A percentile compares a stretch with the other conserved stretches of the same genome.
Conservation (phyloP, 306 rosid genomes). For the Dryas octopetala region DNA sequence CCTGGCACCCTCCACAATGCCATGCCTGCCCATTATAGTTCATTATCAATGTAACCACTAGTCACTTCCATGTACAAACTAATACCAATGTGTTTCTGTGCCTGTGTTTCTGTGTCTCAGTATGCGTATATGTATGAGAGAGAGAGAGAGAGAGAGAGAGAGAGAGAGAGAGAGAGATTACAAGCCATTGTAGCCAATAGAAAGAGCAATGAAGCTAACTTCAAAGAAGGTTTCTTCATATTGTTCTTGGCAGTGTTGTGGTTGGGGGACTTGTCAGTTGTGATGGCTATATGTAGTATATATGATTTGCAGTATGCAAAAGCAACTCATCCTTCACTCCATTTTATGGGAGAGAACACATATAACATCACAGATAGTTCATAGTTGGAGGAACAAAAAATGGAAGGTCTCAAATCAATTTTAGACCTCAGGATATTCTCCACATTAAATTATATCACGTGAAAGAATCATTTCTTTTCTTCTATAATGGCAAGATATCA, state of each 20-base stretch:
- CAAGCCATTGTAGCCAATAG: slow-evolving; percentile 5
- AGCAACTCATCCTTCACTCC: not conserved
- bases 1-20: slow-evolving; percentile 6
- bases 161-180: not conserved
- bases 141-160: not conserved
- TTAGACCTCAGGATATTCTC: not conserved
- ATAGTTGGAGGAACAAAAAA: too few relatives aligned
- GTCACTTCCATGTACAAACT: not conserved
- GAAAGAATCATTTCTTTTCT: slow-evolving; percentile 12
- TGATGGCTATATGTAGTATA: not conserved
- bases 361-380: not conserved
- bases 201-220: slow-evolving; percentile 13
- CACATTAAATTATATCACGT: slow-evolving; percentile 14
- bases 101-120: not conserved
- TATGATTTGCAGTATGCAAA: not conserved
- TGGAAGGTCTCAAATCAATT: not conserved
- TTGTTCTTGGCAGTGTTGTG: not conserved
- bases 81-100: not conserved
- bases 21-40: not conserved
- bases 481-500: not conserved
- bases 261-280: not conserved
- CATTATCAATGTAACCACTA: not conserved
- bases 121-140: not conserved
- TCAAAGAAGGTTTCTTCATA: not conserved
- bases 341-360: slow-evolving; percentile 8